Evolutionary conservation across 139 green algal species (phyloP).

Genomic region (Picochlorum sp.): DNA sequence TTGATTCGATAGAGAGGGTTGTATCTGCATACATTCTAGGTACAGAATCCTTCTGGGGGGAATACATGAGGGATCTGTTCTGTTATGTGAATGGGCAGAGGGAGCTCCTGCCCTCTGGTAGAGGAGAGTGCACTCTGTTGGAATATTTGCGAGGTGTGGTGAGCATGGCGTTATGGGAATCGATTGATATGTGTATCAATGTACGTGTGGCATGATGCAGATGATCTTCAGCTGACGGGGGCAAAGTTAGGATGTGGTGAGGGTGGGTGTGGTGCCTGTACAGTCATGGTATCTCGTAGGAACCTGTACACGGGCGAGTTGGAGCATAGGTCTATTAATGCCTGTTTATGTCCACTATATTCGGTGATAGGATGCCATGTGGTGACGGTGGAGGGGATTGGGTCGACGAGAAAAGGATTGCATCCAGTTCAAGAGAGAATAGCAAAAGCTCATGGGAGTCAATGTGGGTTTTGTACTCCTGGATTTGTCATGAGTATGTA

Average conservation of each 20-base stretch:
- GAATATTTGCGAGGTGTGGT: conserved; percentile 69
- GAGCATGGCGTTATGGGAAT: neutral
- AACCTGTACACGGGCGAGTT: conserved; percentile 39
- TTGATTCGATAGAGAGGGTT: no score
- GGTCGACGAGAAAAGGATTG: conserved; percentile 66
- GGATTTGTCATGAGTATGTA: conserved; percentile 99
- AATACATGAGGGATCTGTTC: conserved; percentile 24
- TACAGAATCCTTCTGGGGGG: neutral
- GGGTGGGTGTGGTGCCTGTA: conserved; percentile 92
- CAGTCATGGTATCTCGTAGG: conserved; percentile 77
- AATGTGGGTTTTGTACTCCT: conserved; percentile 98
- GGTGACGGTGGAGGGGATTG: conserved; percentile 90
- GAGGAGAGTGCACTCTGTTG: conserved; percentile 72
- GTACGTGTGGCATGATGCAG: neutral
- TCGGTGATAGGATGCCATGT: conserved; percentile 83
- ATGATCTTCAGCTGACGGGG: conserved; percentile 72
- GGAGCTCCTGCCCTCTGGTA: conserved; percentile 51
- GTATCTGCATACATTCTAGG: neutral
- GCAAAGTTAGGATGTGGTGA: conserved; percentile 96
- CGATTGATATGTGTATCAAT: neutral
- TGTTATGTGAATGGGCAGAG: conserved; percentile 78
- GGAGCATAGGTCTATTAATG: conserved; percentile 80
- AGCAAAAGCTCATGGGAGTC: conserved; percentile 78
- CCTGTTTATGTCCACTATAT: conserved; percentile 91
- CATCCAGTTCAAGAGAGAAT: conserved; percentile 87